Evolutionary conservation across 106 monocot species (phyloP).

Genomic region (Allium sativum): DNA sequence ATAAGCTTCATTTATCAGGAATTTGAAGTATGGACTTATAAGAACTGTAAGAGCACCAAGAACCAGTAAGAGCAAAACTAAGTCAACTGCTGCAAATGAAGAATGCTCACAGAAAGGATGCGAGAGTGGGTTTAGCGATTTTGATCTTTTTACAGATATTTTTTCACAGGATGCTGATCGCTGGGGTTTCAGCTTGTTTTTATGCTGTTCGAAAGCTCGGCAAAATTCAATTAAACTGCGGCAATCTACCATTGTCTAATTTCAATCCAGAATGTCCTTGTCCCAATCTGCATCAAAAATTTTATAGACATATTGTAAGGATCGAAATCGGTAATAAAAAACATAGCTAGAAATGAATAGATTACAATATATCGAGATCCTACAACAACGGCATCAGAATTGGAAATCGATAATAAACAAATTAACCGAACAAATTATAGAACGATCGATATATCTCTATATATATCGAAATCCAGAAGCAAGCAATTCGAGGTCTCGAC

Average conservation of each 20-base stretch:
- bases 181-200: constrained; percentile 11
- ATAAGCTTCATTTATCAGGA: constrained; percentile 30
- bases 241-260: constrained; percentile 35
- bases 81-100: constrained; percentile 54
- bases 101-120: constrained; percentile 74
- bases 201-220: constrained; percentile 76
- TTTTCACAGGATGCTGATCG: neutral
- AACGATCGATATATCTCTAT: too few relatives aligned
- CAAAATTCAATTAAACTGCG: constrained; percentile 94
- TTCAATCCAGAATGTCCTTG: constrained; percentile 3
- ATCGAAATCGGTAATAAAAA: too few relatives aligned
- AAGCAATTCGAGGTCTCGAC: too few relatives aligned
- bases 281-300: neutral
- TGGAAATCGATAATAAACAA: too few relatives aligned
- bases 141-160: constrained; percentile 9
- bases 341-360: too few relatives aligned
- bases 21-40: constrained; percentile 46
- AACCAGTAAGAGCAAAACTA: constrained; percentile 48
- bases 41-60: constrained; percentile 56
- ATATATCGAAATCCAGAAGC: too few relatives aligned
- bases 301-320: too few relatives aligned
- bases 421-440: too few relatives aligned
- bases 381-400: too few relatives aligned
- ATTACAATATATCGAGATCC: too few relatives aligned
- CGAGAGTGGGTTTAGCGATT: constrained; percentile 42